These are phyloP conservation scores for Aspergillus awamori DNA, from an alignment of 2,329 filamentous ascomycete genomes.

Conservation along the genomic window DNA sequence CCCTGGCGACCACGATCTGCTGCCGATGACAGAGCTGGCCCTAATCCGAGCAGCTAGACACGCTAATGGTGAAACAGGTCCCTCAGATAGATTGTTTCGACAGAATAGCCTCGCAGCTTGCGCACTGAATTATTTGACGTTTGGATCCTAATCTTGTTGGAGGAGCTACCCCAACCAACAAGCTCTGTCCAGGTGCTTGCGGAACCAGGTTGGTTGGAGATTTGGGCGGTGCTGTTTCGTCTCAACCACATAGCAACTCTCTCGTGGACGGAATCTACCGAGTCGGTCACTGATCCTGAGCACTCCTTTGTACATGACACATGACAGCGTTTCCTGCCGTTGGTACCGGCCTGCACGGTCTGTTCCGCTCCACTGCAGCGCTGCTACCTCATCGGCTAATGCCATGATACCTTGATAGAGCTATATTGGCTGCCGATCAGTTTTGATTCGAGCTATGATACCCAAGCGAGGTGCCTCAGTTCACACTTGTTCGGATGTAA, in stretches of 20 bases:
- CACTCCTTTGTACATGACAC: neutral
- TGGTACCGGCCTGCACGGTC: neutral
- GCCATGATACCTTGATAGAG: neutral
- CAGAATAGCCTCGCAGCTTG: neutral
- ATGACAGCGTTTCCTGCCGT: neutral
- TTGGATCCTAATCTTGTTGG: neutral
- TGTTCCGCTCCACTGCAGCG: neutral
- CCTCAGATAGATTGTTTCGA: slow-evolving; percentile 3
- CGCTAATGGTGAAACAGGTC: slow-evolving; percentile 3
- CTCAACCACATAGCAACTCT: neutral
- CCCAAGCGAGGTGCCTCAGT: neutral
- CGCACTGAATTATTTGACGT: slow-evolving; percentile 1
- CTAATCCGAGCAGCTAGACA: neutral
- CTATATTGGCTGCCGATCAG: neutral
- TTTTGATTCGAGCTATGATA: neutral
- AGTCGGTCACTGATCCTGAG: neutral
- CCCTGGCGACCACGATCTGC: neutral
- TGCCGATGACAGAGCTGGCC: neutral
- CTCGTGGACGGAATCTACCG: neutral
- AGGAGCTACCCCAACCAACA: neutral
- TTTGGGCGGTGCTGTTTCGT: neutral
- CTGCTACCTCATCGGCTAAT: neutral
- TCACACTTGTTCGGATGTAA: neutral
- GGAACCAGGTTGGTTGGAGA: neutral
- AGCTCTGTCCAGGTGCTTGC: slow-evolving; percentile 2